Conservation (phyloP, 2,329 filamentous ascomycete species). For the Grosmannia huntii region DNA sequence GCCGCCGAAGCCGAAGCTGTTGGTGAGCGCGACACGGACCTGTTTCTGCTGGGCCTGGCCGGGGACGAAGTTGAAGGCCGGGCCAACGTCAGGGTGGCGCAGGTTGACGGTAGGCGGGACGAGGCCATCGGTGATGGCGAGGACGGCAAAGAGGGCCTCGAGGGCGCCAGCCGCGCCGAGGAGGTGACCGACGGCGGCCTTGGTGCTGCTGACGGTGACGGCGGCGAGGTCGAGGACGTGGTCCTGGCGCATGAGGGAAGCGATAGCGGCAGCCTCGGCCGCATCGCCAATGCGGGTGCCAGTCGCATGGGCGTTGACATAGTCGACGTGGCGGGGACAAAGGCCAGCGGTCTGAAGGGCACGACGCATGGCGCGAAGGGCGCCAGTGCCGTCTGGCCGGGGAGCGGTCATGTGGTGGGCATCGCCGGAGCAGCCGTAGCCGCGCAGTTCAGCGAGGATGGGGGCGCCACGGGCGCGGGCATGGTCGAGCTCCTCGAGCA, state of each 20-base stretch:
- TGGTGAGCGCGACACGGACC: slow-evolving; percentile 69
- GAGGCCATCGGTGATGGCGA: slow-evolving; percentile 54
- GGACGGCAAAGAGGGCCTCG: slow-evolving; percentile 73
- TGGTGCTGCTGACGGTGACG: slow-evolving; percentile 83
- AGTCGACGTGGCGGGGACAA: slow-evolving; percentile 61
- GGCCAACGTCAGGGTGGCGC: slow-evolving; percentile 48
- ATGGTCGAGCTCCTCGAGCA: slow-evolving; percentile 85
- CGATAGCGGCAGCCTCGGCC: slow-evolving; percentile 78
- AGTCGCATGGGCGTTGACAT: slow-evolving; percentile 93
- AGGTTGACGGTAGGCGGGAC: slow-evolving; percentile 85
- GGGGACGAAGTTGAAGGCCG: slow-evolving; percentile 78
- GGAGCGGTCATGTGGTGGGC: slow-evolving; percentile 92
- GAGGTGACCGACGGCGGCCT: slow-evolving; percentile 84
- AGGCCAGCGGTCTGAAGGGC: slow-evolving; percentile 63
- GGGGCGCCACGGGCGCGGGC: slow-evolving; percentile 63
- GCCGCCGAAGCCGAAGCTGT: slow-evolving; percentile 96
- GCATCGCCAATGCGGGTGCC: slow-evolving; percentile 75
- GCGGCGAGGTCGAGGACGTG: slow-evolving; percentile 52
- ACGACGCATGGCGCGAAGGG: slow-evolving; percentile 71
- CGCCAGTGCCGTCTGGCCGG: slow-evolving; percentile 67
- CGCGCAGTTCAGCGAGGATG: slow-evolving; percentile 80
- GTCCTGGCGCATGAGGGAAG: slow-evolving; percentile 59
- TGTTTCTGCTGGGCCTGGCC: slow-evolving; percentile 53
- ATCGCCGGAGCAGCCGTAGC: slow-evolving; percentile 85
- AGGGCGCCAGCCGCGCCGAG: slow-evolving; percentile 84